Evolutionary conservation across 306 rosid genomes (phyloP), one percentile per base, ranked within the genome.

Genomic region (Inga oerstediana): DNA sequence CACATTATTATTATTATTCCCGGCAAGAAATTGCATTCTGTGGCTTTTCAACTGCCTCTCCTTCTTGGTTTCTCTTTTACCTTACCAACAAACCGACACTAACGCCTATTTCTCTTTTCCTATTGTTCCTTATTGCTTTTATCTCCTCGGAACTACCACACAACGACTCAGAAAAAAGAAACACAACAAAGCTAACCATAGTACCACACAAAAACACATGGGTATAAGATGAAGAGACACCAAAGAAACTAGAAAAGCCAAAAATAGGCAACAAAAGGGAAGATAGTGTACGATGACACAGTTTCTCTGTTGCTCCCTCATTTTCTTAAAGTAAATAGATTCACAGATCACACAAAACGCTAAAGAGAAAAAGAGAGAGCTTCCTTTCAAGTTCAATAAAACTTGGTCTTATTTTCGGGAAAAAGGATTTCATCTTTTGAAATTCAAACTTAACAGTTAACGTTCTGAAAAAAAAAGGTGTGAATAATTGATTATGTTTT

Each of bases 141-240:
- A 79, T 79, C 84, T 82, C 88, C 85, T 92, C 83, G 94, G 89
- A 87, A 89, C 88, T 89, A 88, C 45, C 94, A 88, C 88, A 82
- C 68, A 74, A 75, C 32, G 46, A 65, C 74, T 58, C 58, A 49
- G 80, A 14, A 62, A 19, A 13, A 72, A 10, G 3, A 54, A 10
- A n/a, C 4, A 59, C 7, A 41, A 22, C 20, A 52, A 39, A 46
- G 43, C 70, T 10, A 72, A 30, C 77, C 49, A 14, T 64, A 45
- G 0, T 4, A 3, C 4, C 59, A 17, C 22, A 68, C 34, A 35
- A 7, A n/a, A 24, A 41, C 14, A 22, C 4, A 34, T 7, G 20
- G 71, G 44, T 44, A 44, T 71, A 43, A 20, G 39, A 39, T 10
- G 75, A 44, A 71, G 54, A 44, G 4, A 43, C 30, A 22, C 5